Percentiles rank a stretch among this genome's conserved stretches.
Evolutionary conservation across 768 basidiomycete genomes (phyloP).

Genomic region (Amanita subjunquillea): DNA sequence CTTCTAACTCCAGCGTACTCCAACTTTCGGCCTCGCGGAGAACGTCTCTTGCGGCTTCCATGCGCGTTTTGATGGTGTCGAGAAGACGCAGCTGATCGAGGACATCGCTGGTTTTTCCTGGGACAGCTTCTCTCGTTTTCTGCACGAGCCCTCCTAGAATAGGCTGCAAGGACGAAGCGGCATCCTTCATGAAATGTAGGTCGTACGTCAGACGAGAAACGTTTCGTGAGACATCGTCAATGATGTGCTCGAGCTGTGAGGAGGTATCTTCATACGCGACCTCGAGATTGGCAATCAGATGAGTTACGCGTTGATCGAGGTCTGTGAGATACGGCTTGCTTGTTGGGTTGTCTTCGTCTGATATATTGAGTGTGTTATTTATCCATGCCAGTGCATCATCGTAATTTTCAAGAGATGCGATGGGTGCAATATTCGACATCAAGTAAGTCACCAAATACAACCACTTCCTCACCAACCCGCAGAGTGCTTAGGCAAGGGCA

Average conservation of each 20-base stretch:
- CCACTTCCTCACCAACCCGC: slow-evolving; percentile 1
- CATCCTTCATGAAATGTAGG: slow-evolving; percentile 94
- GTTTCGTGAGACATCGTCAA: slow-evolving; percentile 86
- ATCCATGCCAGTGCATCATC: slow-evolving; percentile 63
- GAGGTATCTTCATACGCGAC: slow-evolving; percentile 86
- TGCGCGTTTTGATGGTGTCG: slow-evolving; percentile 73
- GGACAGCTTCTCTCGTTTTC: slow-evolving; percentile 39
- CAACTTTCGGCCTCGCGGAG: slow-evolving; percentile 93
- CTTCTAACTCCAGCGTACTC: slow-evolving; percentile 90
- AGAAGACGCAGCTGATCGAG: slow-evolving; percentile 73
- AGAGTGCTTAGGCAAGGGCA: slow-evolving; percentile 37
- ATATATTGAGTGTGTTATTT: slow-evolving; percentile 44
- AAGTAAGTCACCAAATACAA: slow-evolving; percentile 11
- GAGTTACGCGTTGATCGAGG: slow-evolving; percentile 67
- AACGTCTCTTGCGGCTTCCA: slow-evolving; percentile 87
- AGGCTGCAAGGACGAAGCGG: slow-evolving; percentile 66
- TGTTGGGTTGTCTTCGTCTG: slow-evolving; percentile 18
- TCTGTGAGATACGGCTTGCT: slow-evolving; percentile 32
- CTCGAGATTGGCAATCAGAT: slow-evolving; percentile 72
- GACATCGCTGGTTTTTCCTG: slow-evolving; percentile 49
- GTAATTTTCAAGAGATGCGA: slow-evolving; percentile 36
- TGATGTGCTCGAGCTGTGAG: slow-evolving; percentile 72
- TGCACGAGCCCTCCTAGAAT: slow-evolving; percentile 54
- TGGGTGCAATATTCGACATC: slow-evolving; percentile 22
- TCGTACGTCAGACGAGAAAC: slow-evolving; percentile 92